Evolutionary conservation across 306 rosid genomes (phyloP).

Genomic region (Gleditsia sinensis): DNA sequence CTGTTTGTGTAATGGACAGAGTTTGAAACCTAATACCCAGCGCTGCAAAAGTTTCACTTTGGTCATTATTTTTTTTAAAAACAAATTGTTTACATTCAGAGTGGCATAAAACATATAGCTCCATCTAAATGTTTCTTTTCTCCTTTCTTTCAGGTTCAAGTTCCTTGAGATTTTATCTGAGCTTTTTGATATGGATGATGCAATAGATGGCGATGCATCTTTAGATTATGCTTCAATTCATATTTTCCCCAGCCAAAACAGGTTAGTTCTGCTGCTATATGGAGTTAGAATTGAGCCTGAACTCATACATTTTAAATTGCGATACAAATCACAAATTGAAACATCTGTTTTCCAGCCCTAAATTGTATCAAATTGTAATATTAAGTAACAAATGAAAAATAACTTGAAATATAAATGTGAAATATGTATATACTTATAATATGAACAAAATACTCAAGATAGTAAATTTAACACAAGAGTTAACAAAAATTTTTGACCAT

Average conservation of each 20-base stretch:
- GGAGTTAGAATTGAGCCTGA: slow-evolving; percentile 10
- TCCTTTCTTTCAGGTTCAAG: slow-evolving; percentile 37
- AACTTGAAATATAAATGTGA: no score
- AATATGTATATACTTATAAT: no score
- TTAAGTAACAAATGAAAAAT: no score
- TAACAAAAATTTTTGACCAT: no score
- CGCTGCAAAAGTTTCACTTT: background rate
- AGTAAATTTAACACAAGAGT: no score
- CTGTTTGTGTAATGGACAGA: background rate
- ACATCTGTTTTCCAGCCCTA: no score
- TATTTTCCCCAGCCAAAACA: slow-evolving; percentile 66
- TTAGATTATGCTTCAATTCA: slow-evolving; percentile 70
- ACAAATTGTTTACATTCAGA: background rate
- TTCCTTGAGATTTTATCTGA: slow-evolving; percentile 27
- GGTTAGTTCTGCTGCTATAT: slow-evolving; percentile 44
- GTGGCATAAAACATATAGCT: slow-evolving; percentile 22
- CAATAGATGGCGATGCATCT: slow-evolving; percentile 44
- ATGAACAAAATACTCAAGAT: no score
- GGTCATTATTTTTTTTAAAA: background rate
- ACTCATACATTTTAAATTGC: slow-evolving; percentile 15
- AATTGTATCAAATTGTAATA: no score
- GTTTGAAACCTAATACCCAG: background rate
- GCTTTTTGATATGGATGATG: slow-evolving; percentile 56
- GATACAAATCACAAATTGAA: no score
- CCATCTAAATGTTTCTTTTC: slow-evolving; percentile 4